Evolutionary conservation across 2,329 filamentous ascomycete species (phyloP).

Genomic region (Alternaria rosae): DNA sequence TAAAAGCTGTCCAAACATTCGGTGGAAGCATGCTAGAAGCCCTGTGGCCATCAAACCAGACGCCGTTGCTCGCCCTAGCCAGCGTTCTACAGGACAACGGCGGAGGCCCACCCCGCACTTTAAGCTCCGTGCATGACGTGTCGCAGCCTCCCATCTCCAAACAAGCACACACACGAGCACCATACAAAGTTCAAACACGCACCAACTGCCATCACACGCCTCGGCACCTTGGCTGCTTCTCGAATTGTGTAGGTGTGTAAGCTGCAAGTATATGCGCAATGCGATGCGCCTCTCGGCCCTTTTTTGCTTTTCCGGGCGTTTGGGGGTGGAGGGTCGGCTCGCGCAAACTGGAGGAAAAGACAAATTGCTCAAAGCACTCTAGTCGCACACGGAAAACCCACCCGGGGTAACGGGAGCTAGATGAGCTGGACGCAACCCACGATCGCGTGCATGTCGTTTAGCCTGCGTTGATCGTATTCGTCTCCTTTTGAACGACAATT

Average conservation of each 20-base stretch:
- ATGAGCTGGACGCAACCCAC: background rate
- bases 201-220: slow-evolving; percentile 2
- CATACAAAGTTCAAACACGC: slow-evolving; percentile 5
- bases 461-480: background rate
- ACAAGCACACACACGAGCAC: slow-evolving; percentile 8
- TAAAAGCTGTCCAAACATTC: background rate
- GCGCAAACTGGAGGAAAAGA: background rate
- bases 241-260: background rate
- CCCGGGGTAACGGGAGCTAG: slow-evolving; percentile 17
- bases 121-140: slow-evolving; percentile 5
- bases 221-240: slow-evolving; percentile 4
- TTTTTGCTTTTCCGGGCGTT: slow-evolving; percentile 3
- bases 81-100: background rate
- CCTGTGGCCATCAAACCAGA: background rate
- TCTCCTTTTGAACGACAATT: slow-evolving; percentile 10
- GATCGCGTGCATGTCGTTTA: background rate
- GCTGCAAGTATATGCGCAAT: background rate
- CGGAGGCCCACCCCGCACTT: slow-evolving; percentile 1
- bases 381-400: slow-evolving; percentile 10
- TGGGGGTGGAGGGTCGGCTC: slow-evolving; percentile 4
- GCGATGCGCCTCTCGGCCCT: background rate
- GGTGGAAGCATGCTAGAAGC: background rate
- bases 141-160: background rate
- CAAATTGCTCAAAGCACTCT: background rate
- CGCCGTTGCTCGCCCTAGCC: background rate